Conservation (phyloP, 2,329 filamentous ascomycete genomes). For the Ophiostoma novo-ulmi region DNA sequence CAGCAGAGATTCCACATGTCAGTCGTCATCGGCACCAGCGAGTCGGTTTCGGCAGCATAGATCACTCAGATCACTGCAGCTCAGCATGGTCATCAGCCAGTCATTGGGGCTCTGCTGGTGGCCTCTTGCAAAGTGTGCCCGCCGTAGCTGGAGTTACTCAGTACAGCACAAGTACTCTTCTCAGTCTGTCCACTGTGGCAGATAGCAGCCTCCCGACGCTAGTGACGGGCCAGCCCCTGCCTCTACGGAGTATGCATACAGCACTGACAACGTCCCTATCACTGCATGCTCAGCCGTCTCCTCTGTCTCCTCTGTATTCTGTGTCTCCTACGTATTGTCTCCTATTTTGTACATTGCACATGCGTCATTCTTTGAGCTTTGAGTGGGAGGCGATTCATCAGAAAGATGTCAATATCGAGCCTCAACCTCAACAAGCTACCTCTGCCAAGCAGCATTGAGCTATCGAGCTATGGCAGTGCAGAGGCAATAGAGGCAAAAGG, state of each 20-base stretch:
- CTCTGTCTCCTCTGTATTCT: too few species aligned
- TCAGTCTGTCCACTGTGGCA: not conserved
- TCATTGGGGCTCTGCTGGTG: slow-evolving; percentile 10
- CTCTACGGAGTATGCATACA: not conserved
- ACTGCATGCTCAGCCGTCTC: not conserved
- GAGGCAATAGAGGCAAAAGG: not conserved
- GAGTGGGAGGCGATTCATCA: not conserved
- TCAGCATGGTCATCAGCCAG: not conserved
- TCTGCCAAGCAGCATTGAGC: not conserved
- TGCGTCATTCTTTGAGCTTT: not conserved
- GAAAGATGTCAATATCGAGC: not conserved
- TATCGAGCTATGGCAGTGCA: not conserved
- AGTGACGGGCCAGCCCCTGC: not conserved
- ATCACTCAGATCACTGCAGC: not conserved
- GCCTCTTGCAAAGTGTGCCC: not conserved
- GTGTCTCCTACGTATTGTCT: not conserved
- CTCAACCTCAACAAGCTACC: not conserved
- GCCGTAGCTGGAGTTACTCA: not conserved
- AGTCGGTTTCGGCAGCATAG: not conserved
- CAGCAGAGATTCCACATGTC: not conserved
- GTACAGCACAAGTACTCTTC: not conserved
- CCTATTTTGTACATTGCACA: not conserved
- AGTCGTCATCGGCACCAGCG: not conserved
- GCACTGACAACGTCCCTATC: not conserved
- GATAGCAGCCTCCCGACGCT: not conserved